Evolutionary conservation across 1,284 basidiomycete species (phyloP).

Genomic region (Irpex lacteus): DNA sequence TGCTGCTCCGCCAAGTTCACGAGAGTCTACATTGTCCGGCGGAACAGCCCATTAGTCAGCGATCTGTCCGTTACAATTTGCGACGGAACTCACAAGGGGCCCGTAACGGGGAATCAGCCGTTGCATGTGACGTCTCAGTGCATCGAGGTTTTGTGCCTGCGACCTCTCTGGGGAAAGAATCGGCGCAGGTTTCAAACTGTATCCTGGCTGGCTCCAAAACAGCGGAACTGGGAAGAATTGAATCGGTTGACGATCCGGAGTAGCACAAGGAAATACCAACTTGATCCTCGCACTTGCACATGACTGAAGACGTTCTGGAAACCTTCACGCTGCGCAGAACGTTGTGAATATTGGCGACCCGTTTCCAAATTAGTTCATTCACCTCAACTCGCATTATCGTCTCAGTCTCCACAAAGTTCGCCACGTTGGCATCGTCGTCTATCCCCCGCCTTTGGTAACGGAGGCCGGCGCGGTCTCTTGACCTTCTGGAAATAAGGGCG

Average conservation of each 20-base stretch:
- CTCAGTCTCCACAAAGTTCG: constrained; percentile 94
- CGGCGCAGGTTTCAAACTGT: constrained; percentile 87
- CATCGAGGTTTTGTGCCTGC: constrained; percentile 67
- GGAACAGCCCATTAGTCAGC: neutral
- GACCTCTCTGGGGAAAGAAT: constrained; percentile 73
- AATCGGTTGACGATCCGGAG: constrained; percentile 9
- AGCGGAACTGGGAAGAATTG: constrained; percentile 66
- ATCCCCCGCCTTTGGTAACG: constrained; percentile 96
- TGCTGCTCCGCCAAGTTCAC: constrained; percentile 90
- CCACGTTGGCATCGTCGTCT: constrained; percentile 80
- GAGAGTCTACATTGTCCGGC: constrained; percentile 51
- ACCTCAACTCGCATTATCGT: constrained; percentile 82
- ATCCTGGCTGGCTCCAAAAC: constrained; percentile 85
- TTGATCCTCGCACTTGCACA: constrained; percentile 87
- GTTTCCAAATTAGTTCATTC: neutral
- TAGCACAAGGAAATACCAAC: constrained; percentile 38
- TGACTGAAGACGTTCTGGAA: constrained; percentile 81
- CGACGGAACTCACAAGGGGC: constrained; percentile 51
- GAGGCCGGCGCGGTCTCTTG: constrained; percentile 88
- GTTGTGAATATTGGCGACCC: neutral
- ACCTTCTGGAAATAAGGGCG: constrained; percentile 80
- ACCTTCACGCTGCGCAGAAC: constrained; percentile 53
- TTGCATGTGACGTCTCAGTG: constrained; percentile 75
- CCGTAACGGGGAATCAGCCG: constrained; percentile 73
- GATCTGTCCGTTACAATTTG: neutral